Evolutionary conservation across 441 rosid genomes (phyloP).

Genomic region (Erodium moschatum): DNA sequence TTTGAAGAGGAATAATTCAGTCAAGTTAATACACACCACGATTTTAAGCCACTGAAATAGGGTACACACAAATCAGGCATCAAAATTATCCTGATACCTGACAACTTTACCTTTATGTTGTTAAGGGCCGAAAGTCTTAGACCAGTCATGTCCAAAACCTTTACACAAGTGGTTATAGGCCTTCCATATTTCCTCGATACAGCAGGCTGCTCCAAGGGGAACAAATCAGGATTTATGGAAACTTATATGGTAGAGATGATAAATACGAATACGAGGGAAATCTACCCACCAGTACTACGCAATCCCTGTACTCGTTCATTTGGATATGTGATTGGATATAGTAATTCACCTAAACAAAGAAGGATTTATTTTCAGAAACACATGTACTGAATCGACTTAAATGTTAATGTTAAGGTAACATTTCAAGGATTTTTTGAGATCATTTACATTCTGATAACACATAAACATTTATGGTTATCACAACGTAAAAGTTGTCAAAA

Average conservation of each 20-base stretch:
- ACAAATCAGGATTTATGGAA: conserved; percentile 11
- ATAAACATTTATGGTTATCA: neutral
- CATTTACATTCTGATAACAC: too few species aligned
- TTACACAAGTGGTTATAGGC: conserved; percentile 45
- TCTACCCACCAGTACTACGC: conserved; percentile 45
- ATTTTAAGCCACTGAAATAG: neutral
- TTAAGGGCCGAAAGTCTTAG: conserved; percentile 54
- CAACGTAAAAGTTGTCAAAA: neutral
- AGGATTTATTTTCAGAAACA: conserved; percentile 4
- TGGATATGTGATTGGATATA: conserved; percentile 71
- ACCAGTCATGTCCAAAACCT: conserved; percentile 72
- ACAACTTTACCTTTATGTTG: conserved; percentile 44
- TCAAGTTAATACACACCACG: neutral
- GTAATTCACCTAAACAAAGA: conserved; percentile 40
- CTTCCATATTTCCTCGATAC: conserved; percentile 47
- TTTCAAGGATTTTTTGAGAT: too few species aligned
- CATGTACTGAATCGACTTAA: neutral
- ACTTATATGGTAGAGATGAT: neutral
- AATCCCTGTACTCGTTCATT: conserved; percentile 67
- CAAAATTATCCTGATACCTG: too few species aligned
- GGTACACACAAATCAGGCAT: too few species aligned
- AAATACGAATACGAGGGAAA: conserved; percentile 8
- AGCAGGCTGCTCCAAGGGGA: conserved; percentile 36
- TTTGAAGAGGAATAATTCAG: too few species aligned
- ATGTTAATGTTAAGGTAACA: too few species aligned